Evolutionary conservation across 768 basidiomycete genomes (phyloP).

Genomic region (Suillus variegatus): DNA sequence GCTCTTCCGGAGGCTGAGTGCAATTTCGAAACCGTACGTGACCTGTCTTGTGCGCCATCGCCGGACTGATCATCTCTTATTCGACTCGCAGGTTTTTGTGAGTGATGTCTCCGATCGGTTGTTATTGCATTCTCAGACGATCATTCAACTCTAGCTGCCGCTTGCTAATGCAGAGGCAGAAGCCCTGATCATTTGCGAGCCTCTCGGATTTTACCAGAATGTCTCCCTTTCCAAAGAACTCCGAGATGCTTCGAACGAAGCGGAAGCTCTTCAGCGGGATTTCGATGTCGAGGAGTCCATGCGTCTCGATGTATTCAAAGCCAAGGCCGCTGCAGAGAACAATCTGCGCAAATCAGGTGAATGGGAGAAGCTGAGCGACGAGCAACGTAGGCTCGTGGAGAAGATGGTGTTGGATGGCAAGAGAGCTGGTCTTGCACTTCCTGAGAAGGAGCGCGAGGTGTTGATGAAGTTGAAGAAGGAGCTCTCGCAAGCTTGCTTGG

Average conservation of each 20-base stretch:
- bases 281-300: slow-evolving; percentile 77
- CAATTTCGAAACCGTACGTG: slow-evolving; percentile 65
- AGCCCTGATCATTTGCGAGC: slow-evolving; percentile 53
- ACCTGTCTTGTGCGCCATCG: background rate
- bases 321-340: slow-evolving; percentile 68
- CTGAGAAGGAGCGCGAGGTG: slow-evolving; percentile 58
- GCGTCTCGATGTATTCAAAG: slow-evolving; percentile 78
- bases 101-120: slow-evolving; percentile 33
- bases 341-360: slow-evolving; percentile 63
- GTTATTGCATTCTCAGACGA: slow-evolving; percentile 21
- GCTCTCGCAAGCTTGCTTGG: slow-evolving; percentile 71
- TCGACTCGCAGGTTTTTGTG: slow-evolving; percentile 64
- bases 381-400: slow-evolving; percentile 78
- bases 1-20: slow-evolving; percentile 56
- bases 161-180: slow-evolving; percentile 64
- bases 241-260: slow-evolving; percentile 79
- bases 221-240: slow-evolving; percentile 73
- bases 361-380: slow-evolving; percentile 61
- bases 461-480: slow-evolving; percentile 72
- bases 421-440: slow-evolving; percentile 74
- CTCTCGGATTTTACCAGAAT: slow-evolving; percentile 79
- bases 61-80: slow-evolving; percentile 1
- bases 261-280: slow-evolving; percentile 70
- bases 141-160: slow-evolving; percentile 41
- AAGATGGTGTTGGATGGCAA: slow-evolving; percentile 80